These are phyloP conservation scores for Termitomyces sp. DNA, from an alignment of 768 basidiomycete genomes.

Conservation along the genomic window DNA sequence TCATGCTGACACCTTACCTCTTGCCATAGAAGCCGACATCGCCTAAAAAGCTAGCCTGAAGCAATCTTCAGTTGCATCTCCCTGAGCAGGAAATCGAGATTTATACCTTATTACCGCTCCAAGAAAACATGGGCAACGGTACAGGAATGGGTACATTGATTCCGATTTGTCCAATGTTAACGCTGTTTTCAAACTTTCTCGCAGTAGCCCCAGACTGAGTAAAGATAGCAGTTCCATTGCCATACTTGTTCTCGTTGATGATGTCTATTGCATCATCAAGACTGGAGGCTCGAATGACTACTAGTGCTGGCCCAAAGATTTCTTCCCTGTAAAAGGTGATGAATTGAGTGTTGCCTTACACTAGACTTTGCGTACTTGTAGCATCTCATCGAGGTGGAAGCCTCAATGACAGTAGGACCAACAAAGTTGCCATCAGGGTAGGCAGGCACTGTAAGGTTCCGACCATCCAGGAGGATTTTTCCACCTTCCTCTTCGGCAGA, in stretches of 20 bases:
- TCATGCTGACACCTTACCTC: conserved; percentile 41
- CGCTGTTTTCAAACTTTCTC: conserved; percentile 83
- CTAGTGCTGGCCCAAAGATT: conserved; percentile 91
- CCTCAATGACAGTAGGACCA: conserved; percentile 88
- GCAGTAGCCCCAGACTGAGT: conserved; percentile 96
- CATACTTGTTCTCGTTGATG: conserved; percentile 87
- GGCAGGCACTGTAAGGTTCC: conserved; percentile 58
- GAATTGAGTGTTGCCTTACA: background rate
- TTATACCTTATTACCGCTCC: conserved; percentile 87
- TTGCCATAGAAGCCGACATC: conserved; percentile 92
- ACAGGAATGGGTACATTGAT: conserved; percentile 94
- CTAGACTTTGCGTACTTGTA: conserved; percentile 62
- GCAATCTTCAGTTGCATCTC: background rate
- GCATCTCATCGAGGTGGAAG: conserved; percentile 76
- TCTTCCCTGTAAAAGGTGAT: conserved; percentile 59
- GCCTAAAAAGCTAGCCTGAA: conserved; percentile 69
- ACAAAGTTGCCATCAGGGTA: conserved; percentile 93
- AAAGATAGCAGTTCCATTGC: conserved; percentile 94
- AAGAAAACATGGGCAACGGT: conserved; percentile 90
- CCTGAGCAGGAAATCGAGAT: background rate
- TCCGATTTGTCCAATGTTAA: conserved; percentile 91
- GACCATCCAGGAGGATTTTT: conserved; percentile 82
- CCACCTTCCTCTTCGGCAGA: conserved; percentile 82
- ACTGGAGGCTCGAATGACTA: conserved; percentile 73
- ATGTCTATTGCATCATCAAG: conserved; percentile 88